phyloP scores from a whole-genome alignment of 129 eudicot species.

The Artemisia tridentata region DNA sequence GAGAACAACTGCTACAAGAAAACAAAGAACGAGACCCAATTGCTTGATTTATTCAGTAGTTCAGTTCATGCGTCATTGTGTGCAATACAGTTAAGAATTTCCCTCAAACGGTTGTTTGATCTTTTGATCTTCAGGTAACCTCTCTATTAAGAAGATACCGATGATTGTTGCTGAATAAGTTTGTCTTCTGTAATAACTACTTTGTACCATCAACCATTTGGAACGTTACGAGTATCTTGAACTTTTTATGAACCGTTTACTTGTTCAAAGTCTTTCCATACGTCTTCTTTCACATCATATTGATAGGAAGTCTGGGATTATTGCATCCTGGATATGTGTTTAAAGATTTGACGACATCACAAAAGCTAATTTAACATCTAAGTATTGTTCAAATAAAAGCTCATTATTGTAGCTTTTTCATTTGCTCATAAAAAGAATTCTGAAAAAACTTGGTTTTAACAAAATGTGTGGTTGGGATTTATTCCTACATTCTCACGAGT shows the following conservation, averaged over 20 bases:
- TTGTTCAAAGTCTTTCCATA: background rate
- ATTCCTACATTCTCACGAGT: too few relatives aligned
- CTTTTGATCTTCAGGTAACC: slow-evolving; percentile 23
- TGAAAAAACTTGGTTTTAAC: too few relatives aligned
- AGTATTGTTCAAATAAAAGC: too few relatives aligned
- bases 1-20: too few relatives aligned
- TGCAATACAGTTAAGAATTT: slow-evolving; percentile 12
- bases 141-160: slow-evolving; percentile 17
- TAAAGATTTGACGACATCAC: too few relatives aligned
- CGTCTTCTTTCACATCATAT: background rate
- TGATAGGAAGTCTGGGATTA: background rate
- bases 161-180: slow-evolving; percentile 24
- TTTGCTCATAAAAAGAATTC: too few relatives aligned
- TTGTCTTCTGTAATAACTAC: slow-evolving; percentile 4
- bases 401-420: too few relatives aligned
- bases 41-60: too few relatives aligned
- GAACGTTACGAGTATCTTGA: background rate
- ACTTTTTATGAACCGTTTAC: background rate
- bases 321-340: too few relatives aligned
- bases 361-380: too few relatives aligned
- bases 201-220: slow-evolving; percentile 20
- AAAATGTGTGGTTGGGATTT: too few relatives aligned
- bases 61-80: slow-evolving; percentile 8
- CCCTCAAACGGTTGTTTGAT: slow-evolving; percentile 20
- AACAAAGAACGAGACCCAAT: too few relatives aligned